A percentile compares a stretch with the other conserved stretches of the same genome.
Evolutionary conservation across 495 filamentous ascomycete species (phyloP).

Genomic region (Tuber calosporum): DNA sequence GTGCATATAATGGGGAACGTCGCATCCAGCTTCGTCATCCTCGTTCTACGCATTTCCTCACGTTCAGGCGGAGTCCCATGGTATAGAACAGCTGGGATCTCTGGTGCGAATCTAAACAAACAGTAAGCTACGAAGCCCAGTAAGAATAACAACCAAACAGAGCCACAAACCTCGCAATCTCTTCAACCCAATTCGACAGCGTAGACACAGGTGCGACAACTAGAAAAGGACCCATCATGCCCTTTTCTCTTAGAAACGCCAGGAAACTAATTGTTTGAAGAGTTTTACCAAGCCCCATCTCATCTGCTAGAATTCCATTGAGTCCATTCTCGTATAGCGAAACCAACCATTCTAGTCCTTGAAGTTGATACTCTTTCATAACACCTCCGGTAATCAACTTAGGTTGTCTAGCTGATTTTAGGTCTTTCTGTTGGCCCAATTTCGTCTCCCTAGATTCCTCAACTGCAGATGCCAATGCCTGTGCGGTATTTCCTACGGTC

Average conservation of each 20-base stretch:
- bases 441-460: slow-evolving; percentile 22
- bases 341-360: slow-evolving; percentile 87
- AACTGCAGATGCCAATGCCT: slow-evolving; percentile 33
- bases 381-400: slow-evolving; percentile 74
- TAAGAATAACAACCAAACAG: neutral
- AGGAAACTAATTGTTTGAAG: slow-evolving; percentile 89
- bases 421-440: slow-evolving; percentile 63
- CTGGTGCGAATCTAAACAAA: slow-evolving; percentile 62
- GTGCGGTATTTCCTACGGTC: slow-evolving; percentile 18
- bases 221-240: slow-evolving; percentile 78
- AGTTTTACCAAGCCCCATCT: slow-evolving; percentile 97
- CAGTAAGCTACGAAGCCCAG: slow-evolving; percentile 8
- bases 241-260: slow-evolving; percentile 78
- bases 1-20: slow-evolving; percentile 89
- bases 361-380: slow-evolving; percentile 90
- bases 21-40: slow-evolving; percentile 54
- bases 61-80: slow-evolving; percentile 74
- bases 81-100: slow-evolving; percentile 79
- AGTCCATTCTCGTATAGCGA: slow-evolving; percentile 85
- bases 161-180: slow-evolving; percentile 55
- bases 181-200: slow-evolving; percentile 91
- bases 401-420: slow-evolving; percentile 77
- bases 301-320: slow-evolving; percentile 90
- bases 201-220: slow-evolving; percentile 88
- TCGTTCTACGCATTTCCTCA: slow-evolving; percentile 58